phyloP scores from a whole-genome alignment of 2,329 filamentous ascomycete species.

The Microcera coccophila region DNA sequence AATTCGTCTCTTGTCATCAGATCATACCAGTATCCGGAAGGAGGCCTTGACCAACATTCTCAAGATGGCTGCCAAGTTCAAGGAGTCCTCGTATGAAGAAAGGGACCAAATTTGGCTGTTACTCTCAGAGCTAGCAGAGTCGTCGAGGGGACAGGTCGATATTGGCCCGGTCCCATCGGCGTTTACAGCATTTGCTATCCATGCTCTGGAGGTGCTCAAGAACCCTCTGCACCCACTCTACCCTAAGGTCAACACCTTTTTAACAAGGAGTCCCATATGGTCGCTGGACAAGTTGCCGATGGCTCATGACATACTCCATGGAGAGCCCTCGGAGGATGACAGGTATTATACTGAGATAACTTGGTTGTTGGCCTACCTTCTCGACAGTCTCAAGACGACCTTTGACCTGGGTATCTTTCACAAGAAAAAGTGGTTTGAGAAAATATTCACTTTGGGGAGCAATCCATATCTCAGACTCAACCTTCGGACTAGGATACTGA shows the following conservation, averaged over 20 bases:
- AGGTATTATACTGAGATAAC: conserved; percentile 66
- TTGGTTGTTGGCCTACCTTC: conserved; percentile 70
- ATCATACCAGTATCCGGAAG: conserved; percentile 69
- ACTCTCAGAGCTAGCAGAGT: conserved; percentile 75
- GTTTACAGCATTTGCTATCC: conserved; percentile 70
- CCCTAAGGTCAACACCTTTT: conserved; percentile 78
- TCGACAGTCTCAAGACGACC: conserved; percentile 60
- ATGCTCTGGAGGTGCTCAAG: conserved; percentile 64
- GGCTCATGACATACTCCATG: conserved; percentile 58
- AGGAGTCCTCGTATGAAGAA: conserved; percentile 69
- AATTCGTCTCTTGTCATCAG: conserved; percentile 70
- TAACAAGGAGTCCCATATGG: conserved; percentile 77
- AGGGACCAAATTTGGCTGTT: conserved; percentile 76
- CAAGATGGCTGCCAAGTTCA: conserved; percentile 60
- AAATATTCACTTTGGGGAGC: conserved; percentile 64
- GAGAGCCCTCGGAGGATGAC: conserved; percentile 68
- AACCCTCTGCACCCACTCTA: conserved; percentile 81
- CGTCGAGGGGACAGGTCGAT: conserved; percentile 54
- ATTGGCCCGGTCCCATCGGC: conserved; percentile 64
- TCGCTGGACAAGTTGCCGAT: conserved; percentile 67
- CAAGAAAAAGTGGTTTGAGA: conserved; percentile 66
- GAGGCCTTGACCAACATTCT: conserved; percentile 69
- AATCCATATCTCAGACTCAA: conserved; percentile 60
- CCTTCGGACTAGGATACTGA: conserved; percentile 56
- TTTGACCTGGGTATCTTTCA: conserved; percentile 59